Evolutionary conservation across 2,329 filamentous ascomycete genomes (phyloP).

Genomic region (Chlorencoelia australis): DNA sequence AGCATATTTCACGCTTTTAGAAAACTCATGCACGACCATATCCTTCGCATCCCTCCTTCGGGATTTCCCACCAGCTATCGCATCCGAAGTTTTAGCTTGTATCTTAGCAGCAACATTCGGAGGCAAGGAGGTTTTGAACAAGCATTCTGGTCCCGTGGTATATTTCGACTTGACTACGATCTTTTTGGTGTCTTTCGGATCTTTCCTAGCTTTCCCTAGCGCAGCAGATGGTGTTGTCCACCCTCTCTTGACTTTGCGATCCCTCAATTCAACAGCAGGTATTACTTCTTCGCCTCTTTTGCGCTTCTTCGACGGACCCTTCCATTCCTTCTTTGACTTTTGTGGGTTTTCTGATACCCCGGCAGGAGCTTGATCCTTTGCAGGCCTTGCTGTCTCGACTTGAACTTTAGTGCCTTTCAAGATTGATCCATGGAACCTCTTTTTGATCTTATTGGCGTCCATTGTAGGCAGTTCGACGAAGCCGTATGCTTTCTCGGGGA

Average conservation of each 20-base stretch:
- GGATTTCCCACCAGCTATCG: constrained; percentile 25
- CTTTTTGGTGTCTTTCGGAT: constrained; percentile 46
- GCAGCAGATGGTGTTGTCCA: constrained; percentile 41
- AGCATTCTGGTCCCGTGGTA: constrained; percentile 67
- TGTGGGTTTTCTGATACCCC: constrained; percentile 28
- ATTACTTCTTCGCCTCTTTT: constrained; percentile 39
- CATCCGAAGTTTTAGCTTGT: constrained; percentile 35
- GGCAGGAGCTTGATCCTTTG: constrained; percentile 32
- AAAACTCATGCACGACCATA: constrained; percentile 78
- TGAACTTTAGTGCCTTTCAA: constrained; percentile 78
- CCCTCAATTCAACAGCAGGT: constrained; percentile 61
- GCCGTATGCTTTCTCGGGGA: constrained; percentile 83
- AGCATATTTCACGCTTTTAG: constrained; percentile 72
- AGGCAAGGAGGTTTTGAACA: constrained; percentile 75
- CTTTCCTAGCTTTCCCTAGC: constrained; percentile 38
- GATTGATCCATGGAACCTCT: constrained; percentile 79
- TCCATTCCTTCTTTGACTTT: constrained; percentile 32
- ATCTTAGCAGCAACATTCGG: constrained; percentile 36
- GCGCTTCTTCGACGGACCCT: constrained; percentile 37
- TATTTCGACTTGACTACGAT: constrained; percentile 66
- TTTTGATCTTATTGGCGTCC: constrained; percentile 84
- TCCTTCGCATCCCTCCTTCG: constrained; percentile 53
- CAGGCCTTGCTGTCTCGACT: constrained; percentile 69
- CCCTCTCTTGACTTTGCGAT: constrained; percentile 31
- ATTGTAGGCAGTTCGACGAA: constrained; percentile 72